Percentiles rank a stretch among this genome's conserved stretches.
phyloP scores from a whole-genome alignment of 2,329 filamentous ascomycete genomes.

The Cladosporium phlei region DNA sequence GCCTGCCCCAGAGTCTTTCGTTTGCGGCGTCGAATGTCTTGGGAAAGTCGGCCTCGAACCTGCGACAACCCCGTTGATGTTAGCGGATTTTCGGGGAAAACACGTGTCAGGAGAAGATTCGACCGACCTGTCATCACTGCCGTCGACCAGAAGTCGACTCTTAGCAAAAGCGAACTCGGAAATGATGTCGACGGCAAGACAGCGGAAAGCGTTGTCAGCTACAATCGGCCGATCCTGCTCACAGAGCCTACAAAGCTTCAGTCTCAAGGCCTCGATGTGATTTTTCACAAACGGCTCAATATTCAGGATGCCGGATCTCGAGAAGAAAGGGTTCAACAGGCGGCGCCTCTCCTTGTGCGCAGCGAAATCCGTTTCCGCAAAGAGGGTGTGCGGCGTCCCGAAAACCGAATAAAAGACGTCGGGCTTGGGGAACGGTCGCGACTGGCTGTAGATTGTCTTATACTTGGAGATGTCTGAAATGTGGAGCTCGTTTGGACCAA shows the following conservation, averaged over 20 bases:
- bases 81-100: too few species aligned
- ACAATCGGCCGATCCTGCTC: not conserved
- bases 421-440: not conserved
- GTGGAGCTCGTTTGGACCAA: conserved; percentile 9
- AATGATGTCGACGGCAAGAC: conserved; percentile 8
- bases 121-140: conserved; percentile 2
- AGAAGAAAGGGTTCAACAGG: conserved; percentile 7
- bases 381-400: not conserved
- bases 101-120: too few species aligned
- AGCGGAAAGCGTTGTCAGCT: conserved; percentile 8
- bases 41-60: too few species aligned
- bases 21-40: too few species aligned
- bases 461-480: conserved; percentile 1
- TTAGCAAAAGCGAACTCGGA: conserved; percentile 5
- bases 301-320: conserved; percentile 1
- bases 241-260: not conserved
- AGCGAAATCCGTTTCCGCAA: not conserved
- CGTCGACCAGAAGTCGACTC: not conserved
- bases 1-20: too few species aligned
- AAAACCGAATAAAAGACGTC: not conserved
- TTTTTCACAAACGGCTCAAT: not conserved
- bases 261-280: not conserved
- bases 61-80: not conserved
- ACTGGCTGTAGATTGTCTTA: conserved; percentile 10
- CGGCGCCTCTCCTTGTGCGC: conserved; percentile 6